Conservation (phyloP, 495 filamentous ascomycete species). For the Aspergillus cavernicola region DNA sequence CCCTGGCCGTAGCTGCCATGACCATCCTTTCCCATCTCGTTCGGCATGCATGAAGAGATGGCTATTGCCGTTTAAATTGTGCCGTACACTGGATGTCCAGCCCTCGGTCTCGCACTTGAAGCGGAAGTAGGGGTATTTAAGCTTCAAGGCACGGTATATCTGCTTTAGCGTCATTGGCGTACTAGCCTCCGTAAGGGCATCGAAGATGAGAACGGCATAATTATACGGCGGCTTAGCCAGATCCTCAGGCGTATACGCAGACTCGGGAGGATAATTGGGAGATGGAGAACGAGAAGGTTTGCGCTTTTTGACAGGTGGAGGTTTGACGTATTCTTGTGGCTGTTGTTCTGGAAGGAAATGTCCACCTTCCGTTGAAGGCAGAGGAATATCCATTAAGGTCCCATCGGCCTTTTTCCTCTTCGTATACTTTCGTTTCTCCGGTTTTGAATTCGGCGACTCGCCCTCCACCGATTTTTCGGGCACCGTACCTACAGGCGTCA, state of each 20-base stretch:
- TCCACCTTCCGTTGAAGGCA: slow-evolving; percentile 45
- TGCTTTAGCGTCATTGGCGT: slow-evolving; percentile 80
- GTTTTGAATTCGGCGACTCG: slow-evolving; percentile 53
- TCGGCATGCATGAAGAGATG: slow-evolving; percentile 82
- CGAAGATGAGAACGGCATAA: slow-evolving; percentile 88
- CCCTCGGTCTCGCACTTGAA: slow-evolving; percentile 76
- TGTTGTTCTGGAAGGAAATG: slow-evolving; percentile 42
- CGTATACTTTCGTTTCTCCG: slow-evolving; percentile 75
- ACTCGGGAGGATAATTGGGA: slow-evolving; percentile 66
- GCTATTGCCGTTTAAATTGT: slow-evolving; percentile 86
- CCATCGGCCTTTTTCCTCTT: slow-evolving; percentile 64
- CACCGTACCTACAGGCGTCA: slow-evolving; percentile 5
- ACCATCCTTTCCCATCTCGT: slow-evolving; percentile 66
- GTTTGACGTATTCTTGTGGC: slow-evolving; percentile 41
- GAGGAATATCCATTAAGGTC: slow-evolving; percentile 36
- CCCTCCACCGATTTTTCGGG: slow-evolving; percentile 40
- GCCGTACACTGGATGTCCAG: slow-evolving; percentile 96
- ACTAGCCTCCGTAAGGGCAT: slow-evolving; percentile 71
- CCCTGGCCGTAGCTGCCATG: slow-evolving; percentile 61
- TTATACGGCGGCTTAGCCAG: slow-evolving; percentile 79
- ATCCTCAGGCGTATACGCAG: slow-evolving; percentile 78
- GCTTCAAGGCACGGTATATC: slow-evolving; percentile 85
- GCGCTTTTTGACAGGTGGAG: slow-evolving; percentile 48
- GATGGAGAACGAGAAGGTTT: slow-evolving; percentile 64
- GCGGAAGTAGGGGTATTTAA: slow-evolving; percentile 87